phyloP scores from a whole-genome alignment of 1,284 basidiomycete genomes.

The Inonotus obliquus region DNA sequence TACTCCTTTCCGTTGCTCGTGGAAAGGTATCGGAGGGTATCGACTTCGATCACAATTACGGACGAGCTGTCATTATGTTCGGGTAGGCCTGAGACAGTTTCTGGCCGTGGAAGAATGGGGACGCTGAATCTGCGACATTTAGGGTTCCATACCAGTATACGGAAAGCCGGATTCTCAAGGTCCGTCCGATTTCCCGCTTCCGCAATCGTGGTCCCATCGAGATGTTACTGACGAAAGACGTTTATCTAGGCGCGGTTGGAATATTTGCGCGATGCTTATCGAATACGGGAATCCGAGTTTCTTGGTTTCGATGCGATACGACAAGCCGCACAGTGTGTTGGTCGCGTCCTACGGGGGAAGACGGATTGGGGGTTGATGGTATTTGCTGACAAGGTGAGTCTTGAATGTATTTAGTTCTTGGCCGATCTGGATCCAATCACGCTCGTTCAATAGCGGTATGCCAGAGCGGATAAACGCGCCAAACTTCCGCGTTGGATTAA shows the following conservation, averaged over 20 bases:
- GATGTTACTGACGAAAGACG: neutral
- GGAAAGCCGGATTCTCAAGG: slow-evolving; percentile 93
- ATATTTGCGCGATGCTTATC: slow-evolving; percentile 96
- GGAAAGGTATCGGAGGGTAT: slow-evolving; percentile 99
- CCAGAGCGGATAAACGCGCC: slow-evolving; percentile 92
- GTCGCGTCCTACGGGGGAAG: slow-evolving; percentile 95
- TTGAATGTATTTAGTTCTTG: neutral
- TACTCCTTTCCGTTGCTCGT: slow-evolving; percentile 94
- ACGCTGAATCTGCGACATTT: slow-evolving; percentile 12
- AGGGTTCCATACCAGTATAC: slow-evolving; percentile 99
- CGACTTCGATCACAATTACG: slow-evolving; percentile 99
- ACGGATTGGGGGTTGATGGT: slow-evolving; percentile 99
- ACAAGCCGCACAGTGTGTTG: slow-evolving; percentile 98
- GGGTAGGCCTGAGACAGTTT: slow-evolving; percentile 54
- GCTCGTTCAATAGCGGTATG: slow-evolving; percentile 73
- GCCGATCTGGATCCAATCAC: neutral
- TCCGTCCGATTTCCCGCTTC: slow-evolving; percentile 20
- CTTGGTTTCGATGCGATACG: slow-evolving; percentile 99
- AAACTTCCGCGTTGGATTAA: slow-evolving; percentile 99
- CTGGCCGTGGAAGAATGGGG: neutral
- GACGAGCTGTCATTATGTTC: slow-evolving; percentile 99
- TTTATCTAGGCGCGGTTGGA: slow-evolving; percentile 73
- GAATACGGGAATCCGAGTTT: slow-evolving; percentile 98
- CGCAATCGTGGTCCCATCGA: neutral
- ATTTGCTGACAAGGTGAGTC: slow-evolving; percentile 93